Base-by-base conservation (phyloP, 805 yeast genomes). In the Candida piceae region DNA sequence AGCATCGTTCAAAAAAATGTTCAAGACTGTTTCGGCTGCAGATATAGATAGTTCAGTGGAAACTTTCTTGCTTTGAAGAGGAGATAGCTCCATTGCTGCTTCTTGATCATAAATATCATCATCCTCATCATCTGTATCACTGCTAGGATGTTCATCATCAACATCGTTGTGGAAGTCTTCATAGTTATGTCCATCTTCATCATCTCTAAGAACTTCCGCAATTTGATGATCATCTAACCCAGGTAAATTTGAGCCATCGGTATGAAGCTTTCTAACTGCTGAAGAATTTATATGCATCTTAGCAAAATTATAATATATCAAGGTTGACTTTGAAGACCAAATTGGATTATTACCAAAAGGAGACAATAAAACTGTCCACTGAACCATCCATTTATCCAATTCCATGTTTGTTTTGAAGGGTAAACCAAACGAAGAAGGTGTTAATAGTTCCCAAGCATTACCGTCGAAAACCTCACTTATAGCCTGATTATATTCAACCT, bases 331-430 rank as follows among this genome's bases (percentile, higher is more conserved):
- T 1, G 83, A 72, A 8, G 83, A 74, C 88, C 88, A 80, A 0
- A 69, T 58, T 26, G 78, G 74, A 20, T 59, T 60, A 15, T 58
- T 62, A 34, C 68, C 69, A 32, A 75, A 68, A 1, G 84, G 83
- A 3, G 83, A 74, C 16, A 80, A 58, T 28, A 80, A 56, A 9
- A 81, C 84, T 0, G 88, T 78, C 88, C 88, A 80, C 16, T 80
- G 79, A 4, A 80, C 84, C 85, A 80, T 80, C 88, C 88, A 80
- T 55, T 73, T 78, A 50, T 80, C 88, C 25, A 80, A 58, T 40
- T 79, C 84, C 39, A 80, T 57, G 50, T 80, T 80, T 6, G 79
- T 70, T 45, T 72, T 74, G 52, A 83, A 80, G 0, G 86, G 86
- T 8, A 80, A 66, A 0, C 88, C 88, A 53, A 80, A 74, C 1